Conservation (phyloP, 352 stramenopile species). For the Globisporangium cederbergense region DNA sequence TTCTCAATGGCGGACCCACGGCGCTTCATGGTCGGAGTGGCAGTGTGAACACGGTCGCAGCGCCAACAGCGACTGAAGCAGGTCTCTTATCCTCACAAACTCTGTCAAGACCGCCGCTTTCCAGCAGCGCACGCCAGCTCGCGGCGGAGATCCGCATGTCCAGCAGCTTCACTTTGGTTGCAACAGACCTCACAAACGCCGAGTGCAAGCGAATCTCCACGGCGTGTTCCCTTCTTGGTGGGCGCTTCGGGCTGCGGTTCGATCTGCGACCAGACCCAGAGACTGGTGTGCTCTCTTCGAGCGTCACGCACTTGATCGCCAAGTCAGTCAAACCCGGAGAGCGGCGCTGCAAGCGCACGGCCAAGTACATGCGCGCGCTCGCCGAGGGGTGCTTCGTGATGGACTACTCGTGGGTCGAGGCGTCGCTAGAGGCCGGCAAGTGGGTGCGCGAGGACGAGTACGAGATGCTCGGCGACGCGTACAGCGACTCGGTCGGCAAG, state of each 20-base stretch:
- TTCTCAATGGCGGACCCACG: slow-evolving; percentile 12
- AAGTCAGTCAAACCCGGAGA: slow-evolving; percentile 36
- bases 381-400: slow-evolving; percentile 72
- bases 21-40: not conserved
- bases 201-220: slow-evolving; percentile 53
- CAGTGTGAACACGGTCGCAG: not conserved
- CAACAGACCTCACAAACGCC: slow-evolving; percentile 50
- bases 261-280: slow-evolving; percentile 49
- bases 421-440: slow-evolving; percentile 48
- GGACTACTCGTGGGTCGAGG: slow-evolving; percentile 73
- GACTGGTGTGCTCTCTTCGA: slow-evolving; percentile 40
- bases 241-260: slow-evolving; percentile 72
- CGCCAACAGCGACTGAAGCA: not conserved
- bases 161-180: slow-evolving; percentile 48
- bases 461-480: slow-evolving; percentile 81
- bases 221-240: slow-evolving; percentile 58
- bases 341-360: slow-evolving; percentile 72
- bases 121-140: slow-evolving; percentile 8
- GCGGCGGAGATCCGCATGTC: slow-evolving; percentile 9
- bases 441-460: slow-evolving; percentile 73
- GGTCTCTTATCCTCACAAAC: not conserved
- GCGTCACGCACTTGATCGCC: slow-evolving; percentile 76
- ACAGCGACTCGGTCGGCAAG: slow-evolving; percentile 65
- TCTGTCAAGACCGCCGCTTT: slow-evolving; percentile 13
- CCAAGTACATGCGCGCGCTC: slow-evolving; percentile 85